Percentiles rank a stretch among this genome's conserved stretches.
phyloP scores from a whole-genome alignment of 2,329 filamentous ascomycete genomes.

The Botrytis sinoallii region DNA sequence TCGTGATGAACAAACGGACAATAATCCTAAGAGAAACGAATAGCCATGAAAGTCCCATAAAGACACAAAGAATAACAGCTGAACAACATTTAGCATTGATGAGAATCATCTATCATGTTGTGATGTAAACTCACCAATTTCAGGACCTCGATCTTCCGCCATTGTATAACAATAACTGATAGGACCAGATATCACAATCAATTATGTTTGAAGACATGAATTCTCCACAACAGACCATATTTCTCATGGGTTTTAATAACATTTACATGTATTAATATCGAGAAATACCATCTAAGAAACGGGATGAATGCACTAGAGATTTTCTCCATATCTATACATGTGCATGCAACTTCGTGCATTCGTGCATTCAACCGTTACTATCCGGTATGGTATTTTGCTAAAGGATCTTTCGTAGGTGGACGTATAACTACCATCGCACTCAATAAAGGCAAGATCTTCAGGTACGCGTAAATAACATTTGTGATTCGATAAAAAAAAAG shows the following conservation, averaged over 20 bases:
- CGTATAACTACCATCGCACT: too few species aligned
- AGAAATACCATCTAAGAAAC: neutral
- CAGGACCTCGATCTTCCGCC: slow-evolving; percentile 9
- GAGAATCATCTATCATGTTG: neutral
- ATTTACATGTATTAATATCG: neutral
- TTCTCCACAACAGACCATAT: neutral
- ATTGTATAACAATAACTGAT: neutral
- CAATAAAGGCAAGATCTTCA: neutral
- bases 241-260: neutral
- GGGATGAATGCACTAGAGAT: neutral
- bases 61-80: slow-evolving; percentile 27
- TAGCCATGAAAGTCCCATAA: slow-evolving; percentile 28
- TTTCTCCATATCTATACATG: neutral
- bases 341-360: neutral
- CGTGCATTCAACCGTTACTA: neutral
- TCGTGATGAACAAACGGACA: slow-evolving; percentile 29
- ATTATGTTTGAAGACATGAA: neutral
- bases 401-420: neutral
- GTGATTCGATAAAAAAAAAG: neutral
- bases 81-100: slow-evolving; percentile 12
- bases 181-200: neutral
- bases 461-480: neutral
- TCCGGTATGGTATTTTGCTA: neutral
- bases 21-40: slow-evolving; percentile 30
- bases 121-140: neutral